These are phyloP conservation scores for Cordyceps fumosorosea DNA, from an alignment of 2,329 filamentous ascomycete species.

Conservation along the genomic window DNA sequence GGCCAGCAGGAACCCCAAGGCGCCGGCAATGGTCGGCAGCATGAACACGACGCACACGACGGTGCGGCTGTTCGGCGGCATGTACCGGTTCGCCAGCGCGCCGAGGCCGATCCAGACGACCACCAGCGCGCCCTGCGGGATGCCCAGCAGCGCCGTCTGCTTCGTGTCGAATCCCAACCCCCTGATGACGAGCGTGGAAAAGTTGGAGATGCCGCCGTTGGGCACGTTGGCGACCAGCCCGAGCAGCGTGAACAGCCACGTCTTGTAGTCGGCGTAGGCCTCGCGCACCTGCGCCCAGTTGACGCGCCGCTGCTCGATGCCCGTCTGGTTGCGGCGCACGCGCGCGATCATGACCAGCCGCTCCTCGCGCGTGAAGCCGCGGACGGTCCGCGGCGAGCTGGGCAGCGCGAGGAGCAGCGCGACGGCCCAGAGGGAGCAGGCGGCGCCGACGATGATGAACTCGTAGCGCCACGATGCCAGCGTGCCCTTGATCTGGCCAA, in stretches of 20 bases:
- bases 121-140: constrained; percentile 31
- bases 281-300: constrained; percentile 50
- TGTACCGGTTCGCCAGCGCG: constrained; percentile 30
- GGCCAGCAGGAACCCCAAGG: constrained; percentile 51
- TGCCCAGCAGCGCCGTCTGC: constrained; percentile 31
- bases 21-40: constrained; percentile 51
- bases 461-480: constrained; percentile 61
- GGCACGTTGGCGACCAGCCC: constrained; percentile 47
- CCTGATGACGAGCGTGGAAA: constrained; percentile 53
- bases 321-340: constrained; percentile 50
- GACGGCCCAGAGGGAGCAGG: constrained; percentile 54
- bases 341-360: constrained; percentile 48
- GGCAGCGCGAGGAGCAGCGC: constrained; percentile 51
- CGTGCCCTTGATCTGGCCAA: constrained; percentile 51
- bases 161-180: constrained; percentile 46
- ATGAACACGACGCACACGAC: constrained; percentile 50
- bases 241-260: constrained; percentile 50
- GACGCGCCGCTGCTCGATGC: constrained; percentile 49
- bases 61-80: constrained; percentile 42
- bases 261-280: constrained; percentile 51
- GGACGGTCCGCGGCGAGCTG: constrained; percentile 49
- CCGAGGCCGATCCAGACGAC: constrained; percentile 36
- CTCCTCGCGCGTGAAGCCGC: constrained; percentile 43
- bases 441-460: constrained; percentile 55
- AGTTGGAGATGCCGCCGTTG: constrained; percentile 56